Conservation (phyloP, 805 yeast species). For the Cyberlindnera japonica region DNA sequence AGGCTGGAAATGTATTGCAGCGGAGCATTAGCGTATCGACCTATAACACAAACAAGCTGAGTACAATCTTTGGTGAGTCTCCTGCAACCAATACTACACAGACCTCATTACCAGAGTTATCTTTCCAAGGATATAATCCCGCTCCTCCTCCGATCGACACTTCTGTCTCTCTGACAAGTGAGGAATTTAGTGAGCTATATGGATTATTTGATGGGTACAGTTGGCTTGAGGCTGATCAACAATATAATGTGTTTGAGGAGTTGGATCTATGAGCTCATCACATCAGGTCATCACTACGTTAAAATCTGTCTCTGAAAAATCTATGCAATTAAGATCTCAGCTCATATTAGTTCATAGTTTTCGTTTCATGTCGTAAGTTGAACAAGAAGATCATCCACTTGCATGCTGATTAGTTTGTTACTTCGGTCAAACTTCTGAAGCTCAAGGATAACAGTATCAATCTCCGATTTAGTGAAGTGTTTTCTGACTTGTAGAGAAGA, state of each 20-base stretch:
- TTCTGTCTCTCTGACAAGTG: neutral
- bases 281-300: no score
- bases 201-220: conserved; percentile 10
- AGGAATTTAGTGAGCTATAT: conserved; percentile 3
- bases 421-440: conserved; percentile 19
- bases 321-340: no score
- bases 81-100: neutral
- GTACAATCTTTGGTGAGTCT: neutral
- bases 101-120: neutral
- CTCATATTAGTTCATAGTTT: neutral
- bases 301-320: no score
- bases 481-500: neutral
- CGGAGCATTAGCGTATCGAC: neutral
- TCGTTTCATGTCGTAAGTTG: neutral
- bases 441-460: conserved; percentile 13
- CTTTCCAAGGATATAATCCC: neutral
- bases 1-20: neutral
- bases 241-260: neutral
- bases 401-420: conserved; percentile 11
- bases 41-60: neutral
- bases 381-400: conserved; percentile 16
- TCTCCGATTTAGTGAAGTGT: conserved; percentile 17
- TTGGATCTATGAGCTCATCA: neutral
- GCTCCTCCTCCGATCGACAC: neutral
- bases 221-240: neutral